A percentile compares a stretch with the other conserved stretches of the same genome.
Evolutionary conservation across 371 early-diverging fungal species (phyloP).

Genomic region (Amoeboaphelidium occidentale): DNA sequence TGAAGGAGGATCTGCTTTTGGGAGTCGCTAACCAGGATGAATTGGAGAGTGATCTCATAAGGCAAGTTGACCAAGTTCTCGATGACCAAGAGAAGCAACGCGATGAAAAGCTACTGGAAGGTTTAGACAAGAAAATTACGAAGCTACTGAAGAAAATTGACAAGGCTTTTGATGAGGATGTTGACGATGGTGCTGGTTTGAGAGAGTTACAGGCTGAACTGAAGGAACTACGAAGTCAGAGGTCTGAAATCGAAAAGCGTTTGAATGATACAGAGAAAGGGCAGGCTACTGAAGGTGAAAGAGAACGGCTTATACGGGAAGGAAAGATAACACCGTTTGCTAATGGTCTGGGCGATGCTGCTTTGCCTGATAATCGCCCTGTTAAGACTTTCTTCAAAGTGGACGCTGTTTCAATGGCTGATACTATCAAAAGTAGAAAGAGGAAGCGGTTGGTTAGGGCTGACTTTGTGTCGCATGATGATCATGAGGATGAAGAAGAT

Average conservation of each 20-base stretch:
- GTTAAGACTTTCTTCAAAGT: neutral
- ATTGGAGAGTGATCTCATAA: neutral
- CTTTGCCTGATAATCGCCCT: neutral
- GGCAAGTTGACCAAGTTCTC: neutral
- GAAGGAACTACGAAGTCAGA: neutral
- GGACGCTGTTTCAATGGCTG: neutral
- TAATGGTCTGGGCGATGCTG: neutral
- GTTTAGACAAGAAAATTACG: neutral
- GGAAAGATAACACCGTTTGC: slow-evolving; percentile 57
- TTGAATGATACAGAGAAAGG: neutral
- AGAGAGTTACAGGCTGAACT: neutral
- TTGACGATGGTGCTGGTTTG: neutral
- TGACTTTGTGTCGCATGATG: neutral
- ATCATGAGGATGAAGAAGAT: neutral
- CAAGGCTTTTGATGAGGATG: neutral
- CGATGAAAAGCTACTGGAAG: neutral
- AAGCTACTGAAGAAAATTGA: neutral
- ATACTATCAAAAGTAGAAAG: neutral
- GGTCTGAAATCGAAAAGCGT: neutral
- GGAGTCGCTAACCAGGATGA: too few relatives aligned
- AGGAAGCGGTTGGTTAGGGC: neutral
- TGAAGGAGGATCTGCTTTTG: neutral
- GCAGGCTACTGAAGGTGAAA: slow-evolving; percentile 19
- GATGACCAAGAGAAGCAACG: neutral
- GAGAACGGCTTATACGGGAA: slow-evolving; percentile 37